phyloP scores from a whole-genome alignment of 441 rosid species.

The Mallotus japonicus region DNA sequence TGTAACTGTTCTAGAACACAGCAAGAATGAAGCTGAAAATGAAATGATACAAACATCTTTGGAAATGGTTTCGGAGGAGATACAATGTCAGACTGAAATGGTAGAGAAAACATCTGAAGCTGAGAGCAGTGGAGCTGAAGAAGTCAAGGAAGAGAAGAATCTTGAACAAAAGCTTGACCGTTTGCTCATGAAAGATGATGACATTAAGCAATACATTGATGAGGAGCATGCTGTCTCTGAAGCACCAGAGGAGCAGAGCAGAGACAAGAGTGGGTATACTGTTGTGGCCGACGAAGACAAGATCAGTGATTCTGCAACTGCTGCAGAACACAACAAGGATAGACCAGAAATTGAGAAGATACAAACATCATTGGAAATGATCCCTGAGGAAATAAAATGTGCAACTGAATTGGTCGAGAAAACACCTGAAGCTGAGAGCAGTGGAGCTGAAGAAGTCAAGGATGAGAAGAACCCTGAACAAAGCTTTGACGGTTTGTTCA shows the following conservation, averaged over 20 bases:
- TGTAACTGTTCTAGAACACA: slow-evolving; percentile 17
- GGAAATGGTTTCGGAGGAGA: slow-evolving; percentile 8
- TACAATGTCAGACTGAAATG: not conserved
- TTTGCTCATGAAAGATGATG: slow-evolving; percentile 21
- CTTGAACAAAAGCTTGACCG: slow-evolving; percentile 17
- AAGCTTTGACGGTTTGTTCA: slow-evolving; percentile 15
- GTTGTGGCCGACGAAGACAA: slow-evolving; percentile 9
- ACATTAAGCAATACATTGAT: slow-evolving; percentile 2
- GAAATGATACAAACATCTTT: slow-evolving; percentile 24
- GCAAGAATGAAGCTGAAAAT: slow-evolving; percentile 23
- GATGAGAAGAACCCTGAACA: no score
- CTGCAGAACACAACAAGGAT: slow-evolving; percentile 22
- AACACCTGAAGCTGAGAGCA: slow-evolving; percentile 18
- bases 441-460: slow-evolving; percentile 10
- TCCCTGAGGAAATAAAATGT: not conserved
- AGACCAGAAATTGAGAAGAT: slow-evolving; percentile 27
- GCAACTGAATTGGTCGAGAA: not conserved
- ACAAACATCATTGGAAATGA: slow-evolving; percentile 10
- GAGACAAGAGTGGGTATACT: slow-evolving; percentile 2
- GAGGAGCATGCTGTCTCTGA: slow-evolving; percentile 12
- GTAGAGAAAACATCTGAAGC: slow-evolving; percentile 17
- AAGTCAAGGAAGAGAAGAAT: slow-evolving; percentile 12
- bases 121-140: slow-evolving; percentile 16
- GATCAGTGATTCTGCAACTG: slow-evolving; percentile 9
- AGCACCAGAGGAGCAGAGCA: slow-evolving; percentile 16